Base-by-base conservation (phyloP, 1,284 basidiomycete species). In the Coniferiporia weirii region DNA sequence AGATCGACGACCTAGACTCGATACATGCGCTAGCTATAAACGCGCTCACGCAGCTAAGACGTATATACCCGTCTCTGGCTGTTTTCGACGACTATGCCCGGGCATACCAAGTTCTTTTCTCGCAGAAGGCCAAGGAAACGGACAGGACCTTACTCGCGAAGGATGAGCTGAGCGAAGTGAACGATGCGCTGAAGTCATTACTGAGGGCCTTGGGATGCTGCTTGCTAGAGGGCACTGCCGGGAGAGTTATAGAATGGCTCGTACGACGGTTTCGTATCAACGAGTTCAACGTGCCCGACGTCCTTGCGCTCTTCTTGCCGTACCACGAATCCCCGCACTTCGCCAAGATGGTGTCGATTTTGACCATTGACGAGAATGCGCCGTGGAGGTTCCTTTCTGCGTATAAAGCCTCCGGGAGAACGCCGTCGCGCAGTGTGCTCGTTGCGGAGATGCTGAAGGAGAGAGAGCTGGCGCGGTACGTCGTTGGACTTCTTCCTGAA, bases 271-370 rank as follows among this genome's bases (percentile, higher is more conserved):
- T 98, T 73, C 96, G 95, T 68, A 84, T 98, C 43, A 84, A 98
- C 70, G 95, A 98, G 70, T 95, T 98, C 77, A 97, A 98, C 68
- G 80, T 95, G 45, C 79, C 89, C 51, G 79, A 82, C n/a, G 67
- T 95, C 19, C 78, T 99, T 5, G 76, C 86, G 12, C 77, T 93
- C 17, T 98, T 98, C 73, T 73, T 98, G 32, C 97, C 97, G 0
- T 98, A 96, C 70, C 94, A 98, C 68, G 92, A 95, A 65, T 93
- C 96, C 1, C 87, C 91, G 0, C 95, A 98, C 70, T 99, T 99
- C 71, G 83, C 89, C 7, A 95, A 96, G 69, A 92, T 98, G 81
- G 78, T 97, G 45, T 87, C 89, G 3, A 95, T 98, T 66, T 75
- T 94, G 60, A 84, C 89, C 64, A 79, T 97, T 56, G 78, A 80